Conservation (phyloP, 2,329 filamentous ascomycete species). For the Elsinoe australis region DNA sequence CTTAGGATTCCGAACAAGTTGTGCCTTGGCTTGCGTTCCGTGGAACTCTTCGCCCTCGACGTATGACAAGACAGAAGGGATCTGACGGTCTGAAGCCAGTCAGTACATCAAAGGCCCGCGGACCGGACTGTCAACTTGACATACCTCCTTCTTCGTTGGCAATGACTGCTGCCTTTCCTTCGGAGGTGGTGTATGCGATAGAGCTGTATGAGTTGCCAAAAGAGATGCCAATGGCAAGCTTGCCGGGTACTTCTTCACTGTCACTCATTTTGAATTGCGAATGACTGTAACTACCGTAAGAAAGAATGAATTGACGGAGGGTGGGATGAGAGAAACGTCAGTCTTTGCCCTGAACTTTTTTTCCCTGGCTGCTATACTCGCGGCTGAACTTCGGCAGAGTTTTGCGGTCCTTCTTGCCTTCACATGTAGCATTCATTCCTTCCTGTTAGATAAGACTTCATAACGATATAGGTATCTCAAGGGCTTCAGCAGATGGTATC, state of each 20-base stretch:
- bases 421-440: neutral
- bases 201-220: constrained; percentile 99
- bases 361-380: neutral
- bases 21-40: constrained; percentile 87
- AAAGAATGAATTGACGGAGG: neutral
- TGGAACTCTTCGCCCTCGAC: constrained; percentile 95
- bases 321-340: neutral
- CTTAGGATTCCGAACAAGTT: constrained; percentile 82
- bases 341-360: constrained; percentile 14
- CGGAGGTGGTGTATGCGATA: constrained; percentile 76
- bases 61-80: constrained; percentile 89
- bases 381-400: constrained; percentile 8
- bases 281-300: neutral
- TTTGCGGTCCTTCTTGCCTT: neutral
- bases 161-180: constrained; percentile 95
- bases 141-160: constrained; percentile 87
- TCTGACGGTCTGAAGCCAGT: constrained; percentile 69
- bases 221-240: constrained; percentile 81
- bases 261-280: constrained; percentile 41
- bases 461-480: no score
- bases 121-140: constrained; percentile 38
- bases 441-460: neutral
- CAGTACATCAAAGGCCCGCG: neutral
- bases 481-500: no score
- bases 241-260: constrained; percentile 45